Conservation (phyloP, 805 yeast genomes). For the Suhomyces vadensis region DNA sequence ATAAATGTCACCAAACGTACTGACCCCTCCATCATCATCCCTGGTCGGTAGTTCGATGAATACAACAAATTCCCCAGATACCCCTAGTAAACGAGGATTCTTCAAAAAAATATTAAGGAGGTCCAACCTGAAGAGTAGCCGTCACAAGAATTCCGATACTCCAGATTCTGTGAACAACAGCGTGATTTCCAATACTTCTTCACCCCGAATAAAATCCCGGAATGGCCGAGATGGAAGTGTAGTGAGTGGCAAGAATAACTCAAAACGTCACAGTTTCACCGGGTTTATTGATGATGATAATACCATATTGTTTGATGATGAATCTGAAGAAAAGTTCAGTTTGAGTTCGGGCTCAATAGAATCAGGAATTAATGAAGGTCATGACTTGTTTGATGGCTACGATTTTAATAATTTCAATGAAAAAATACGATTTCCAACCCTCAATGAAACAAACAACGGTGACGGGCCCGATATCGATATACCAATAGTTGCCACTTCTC, state of each 20-base stretch:
- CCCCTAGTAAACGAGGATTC: constrained; percentile 12
- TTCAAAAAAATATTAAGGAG: constrained; percentile 16
- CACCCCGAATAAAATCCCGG: neutral
- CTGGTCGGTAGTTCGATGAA: neutral
- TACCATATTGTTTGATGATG: constrained; percentile 25
- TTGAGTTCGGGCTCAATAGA: neutral
- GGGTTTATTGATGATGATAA: constrained; percentile 23
- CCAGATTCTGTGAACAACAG: neutral
- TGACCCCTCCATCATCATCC: neutral
- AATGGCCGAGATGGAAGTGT: neutral
- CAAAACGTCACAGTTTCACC: neutral
- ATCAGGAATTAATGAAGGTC: neutral
- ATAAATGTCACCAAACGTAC: neutral
- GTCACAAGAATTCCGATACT: neutral
- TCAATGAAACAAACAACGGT: neutral
- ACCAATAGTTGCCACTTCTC: neutral
- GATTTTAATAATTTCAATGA: constrained; percentile 1
- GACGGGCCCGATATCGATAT: neutral
- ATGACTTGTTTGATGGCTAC: neutral
- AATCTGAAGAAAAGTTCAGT: constrained; percentile 4
- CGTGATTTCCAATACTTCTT: no score
- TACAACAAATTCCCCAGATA: neutral
- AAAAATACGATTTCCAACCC: constrained; percentile 2
- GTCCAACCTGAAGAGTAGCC: neutral
- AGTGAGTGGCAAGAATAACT: neutral